A percentile compares a stretch with the other conserved stretches of the same genome.
Evolutionary conservation across 345 rosid species (phyloP).

Genomic region (Gossypium anomalum): DNA sequence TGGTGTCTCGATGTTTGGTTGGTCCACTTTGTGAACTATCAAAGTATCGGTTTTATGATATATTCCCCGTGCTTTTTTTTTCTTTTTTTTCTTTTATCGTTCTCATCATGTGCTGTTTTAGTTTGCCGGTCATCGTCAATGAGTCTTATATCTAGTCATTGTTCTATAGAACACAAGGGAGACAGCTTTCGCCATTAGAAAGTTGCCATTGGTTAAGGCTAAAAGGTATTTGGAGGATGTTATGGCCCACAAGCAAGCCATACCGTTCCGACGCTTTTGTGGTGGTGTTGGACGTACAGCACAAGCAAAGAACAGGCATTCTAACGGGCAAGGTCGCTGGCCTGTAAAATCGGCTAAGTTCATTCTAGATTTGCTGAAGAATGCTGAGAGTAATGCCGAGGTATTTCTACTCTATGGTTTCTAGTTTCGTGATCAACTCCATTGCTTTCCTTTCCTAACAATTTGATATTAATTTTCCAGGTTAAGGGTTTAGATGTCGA

Average conservation of each 20-base stretch:
- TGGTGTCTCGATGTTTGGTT: background rate
- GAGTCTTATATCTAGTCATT: background rate
- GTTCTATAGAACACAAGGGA: conserved; percentile 72
- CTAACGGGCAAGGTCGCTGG: conserved; percentile 98
- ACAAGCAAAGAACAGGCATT: conserved; percentile 94
- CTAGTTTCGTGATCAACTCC: background rate
- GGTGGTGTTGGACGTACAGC: conserved; percentile 98
- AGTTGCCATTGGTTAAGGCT: conserved; percentile 79
- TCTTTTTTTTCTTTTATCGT: background rate
- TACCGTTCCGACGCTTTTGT: conserved; percentile 90
- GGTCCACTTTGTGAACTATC: background rate
- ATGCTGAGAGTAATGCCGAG: conserved; percentile 96
- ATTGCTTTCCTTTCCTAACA: background rate
- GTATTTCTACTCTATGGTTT: conserved; percentile 23
- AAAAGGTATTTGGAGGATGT: conserved; percentile 98
- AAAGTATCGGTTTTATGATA: background rate
- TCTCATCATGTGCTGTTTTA: background rate
- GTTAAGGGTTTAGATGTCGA: conserved; percentile 96
- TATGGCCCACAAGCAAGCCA: conserved; percentile 91
- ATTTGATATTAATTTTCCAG: conserved; percentile 25
- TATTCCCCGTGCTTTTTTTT: background rate
- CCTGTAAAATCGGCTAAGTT: conserved; percentile 82
- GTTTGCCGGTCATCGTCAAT: background rate
- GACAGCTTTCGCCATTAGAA: conserved; percentile 79
- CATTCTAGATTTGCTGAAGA: conserved; percentile 85